Evolutionary conservation across 2,329 filamentous ascomycete species (phyloP).

Genomic region (Penicillium sp.): DNA sequence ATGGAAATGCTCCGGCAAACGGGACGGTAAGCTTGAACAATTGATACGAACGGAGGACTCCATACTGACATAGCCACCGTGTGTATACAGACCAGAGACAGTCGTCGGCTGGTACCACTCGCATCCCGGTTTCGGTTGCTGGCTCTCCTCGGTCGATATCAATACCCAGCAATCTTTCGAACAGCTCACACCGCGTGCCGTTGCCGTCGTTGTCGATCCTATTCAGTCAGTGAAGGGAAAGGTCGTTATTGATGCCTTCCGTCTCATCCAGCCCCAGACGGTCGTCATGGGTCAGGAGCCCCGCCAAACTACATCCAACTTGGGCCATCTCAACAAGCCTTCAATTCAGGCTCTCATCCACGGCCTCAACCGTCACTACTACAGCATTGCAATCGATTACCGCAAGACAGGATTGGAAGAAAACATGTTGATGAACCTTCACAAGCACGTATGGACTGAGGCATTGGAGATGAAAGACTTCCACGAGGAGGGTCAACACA

Average conservation of each 20-base stretch:
- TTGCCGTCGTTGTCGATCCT: slow-evolving; percentile 95
- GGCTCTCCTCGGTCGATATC: slow-evolving; percentile 98
- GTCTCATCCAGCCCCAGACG: slow-evolving; percentile 95
- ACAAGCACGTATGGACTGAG: slow-evolving; percentile 99
- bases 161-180: slow-evolving; percentile 99
- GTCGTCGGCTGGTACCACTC: slow-evolving; percentile 99
- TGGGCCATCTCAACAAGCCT: slow-evolving; percentile 97
- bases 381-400: slow-evolving; percentile 98
- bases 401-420: slow-evolving; percentile 96
- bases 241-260: slow-evolving; percentile 98
- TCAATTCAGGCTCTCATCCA: slow-evolving; percentile 99
- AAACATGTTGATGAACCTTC: slow-evolving; percentile 99
- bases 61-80: slow-evolving; percentile 10
- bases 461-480: slow-evolving; percentile 97
- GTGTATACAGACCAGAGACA: slow-evolving; percentile 71
- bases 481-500: slow-evolving; percentile 75
- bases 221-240: slow-evolving; percentile 99
- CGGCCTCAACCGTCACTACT: slow-evolving; percentile 97
- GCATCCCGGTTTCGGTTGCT: slow-evolving; percentile 98
- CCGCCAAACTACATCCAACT: slow-evolving; percentile 93
- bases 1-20: slow-evolving; percentile 99
- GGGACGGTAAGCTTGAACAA: slow-evolving; percentile 66
- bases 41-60: background rate
- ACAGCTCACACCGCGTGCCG: slow-evolving; percentile 92
- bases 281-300: slow-evolving; percentile 98